phyloP scores from a whole-genome alignment of 1,284 basidiomycete species.

The Moesziomyces aphidis region DNA sequence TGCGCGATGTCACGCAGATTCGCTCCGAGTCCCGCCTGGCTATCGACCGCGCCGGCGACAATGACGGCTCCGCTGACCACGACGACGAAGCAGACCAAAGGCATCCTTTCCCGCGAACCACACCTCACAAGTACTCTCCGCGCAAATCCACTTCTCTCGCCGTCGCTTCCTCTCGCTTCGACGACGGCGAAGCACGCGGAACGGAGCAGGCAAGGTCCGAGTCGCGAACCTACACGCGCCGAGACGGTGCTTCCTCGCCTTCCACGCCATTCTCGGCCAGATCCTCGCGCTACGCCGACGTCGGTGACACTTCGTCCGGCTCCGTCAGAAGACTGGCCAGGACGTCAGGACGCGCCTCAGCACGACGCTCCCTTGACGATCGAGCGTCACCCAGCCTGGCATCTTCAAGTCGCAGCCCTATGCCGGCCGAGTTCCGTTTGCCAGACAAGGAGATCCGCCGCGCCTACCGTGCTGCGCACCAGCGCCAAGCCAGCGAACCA shows the following conservation, averaged over 20 bases:
- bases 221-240: neutral
- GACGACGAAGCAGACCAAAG: conserved; percentile 1
- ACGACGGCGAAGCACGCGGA: conserved; percentile 4
- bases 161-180: conserved; percentile 13
- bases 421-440: conserved; percentile 49
- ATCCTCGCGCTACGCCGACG: conserved; percentile 17
- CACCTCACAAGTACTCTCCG: conserved; percentile 40
- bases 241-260: conserved; percentile 3
- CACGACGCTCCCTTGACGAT: conserved; percentile 24
- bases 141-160: conserved; percentile 42
- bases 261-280: conserved; percentile 10
- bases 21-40: conserved; percentile 51
- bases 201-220: neutral
- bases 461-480: conserved; percentile 41
- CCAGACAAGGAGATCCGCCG: conserved; percentile 42
- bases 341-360: conserved; percentile 21
- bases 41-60: conserved; percentile 10
- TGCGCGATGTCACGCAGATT: conserved; percentile 51
- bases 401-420: conserved; percentile 25
- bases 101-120: conserved; percentile 19
- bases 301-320: conserved; percentile 17
- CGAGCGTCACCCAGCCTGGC: conserved; percentile 13
- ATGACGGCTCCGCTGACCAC: conserved; percentile 10
- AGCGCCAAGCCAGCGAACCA: conserved; percentile 16
- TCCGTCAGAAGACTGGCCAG: conserved; percentile 20